phyloP scores from a whole-genome alignment of 495 filamentous ascomycete genomes.

The Aspergillus haitiensis region DNA sequence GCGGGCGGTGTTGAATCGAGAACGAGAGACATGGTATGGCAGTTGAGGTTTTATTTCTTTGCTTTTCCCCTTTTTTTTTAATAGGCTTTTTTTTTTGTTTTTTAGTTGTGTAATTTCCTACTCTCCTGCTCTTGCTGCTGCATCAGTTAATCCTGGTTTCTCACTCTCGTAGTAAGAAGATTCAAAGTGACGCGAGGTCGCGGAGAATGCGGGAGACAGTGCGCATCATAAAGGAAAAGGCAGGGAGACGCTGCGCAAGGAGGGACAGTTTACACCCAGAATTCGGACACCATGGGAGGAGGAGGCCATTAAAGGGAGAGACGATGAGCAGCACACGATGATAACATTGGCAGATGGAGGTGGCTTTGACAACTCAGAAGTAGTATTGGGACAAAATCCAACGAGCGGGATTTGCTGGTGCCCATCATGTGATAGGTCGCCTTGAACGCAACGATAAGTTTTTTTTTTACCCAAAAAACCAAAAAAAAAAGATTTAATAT shows the following conservation, averaged over 20 bases:
- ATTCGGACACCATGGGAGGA: conserved; percentile 30
- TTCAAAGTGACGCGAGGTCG: conserved; percentile 37
- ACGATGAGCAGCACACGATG: conserved; percentile 12
- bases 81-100: neutral
- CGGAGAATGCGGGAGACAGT: conserved; percentile 33
- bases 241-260: conserved; percentile 25
- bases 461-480: neutral
- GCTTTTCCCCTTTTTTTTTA: conserved; percentile 6
- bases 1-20: conserved; percentile 19
- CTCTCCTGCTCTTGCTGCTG: neutral
- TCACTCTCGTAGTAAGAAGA: conserved; percentile 2
- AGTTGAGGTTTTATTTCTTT: neutral
- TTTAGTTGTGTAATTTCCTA: neutral
- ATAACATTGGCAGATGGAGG: conserved; percentile 4
- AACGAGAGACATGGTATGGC: conserved; percentile 14
- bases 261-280: conserved; percentile 30
- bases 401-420: conserved; percentile 21
- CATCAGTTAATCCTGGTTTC: neutral
- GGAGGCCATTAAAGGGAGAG: conserved; percentile 37
- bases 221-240: conserved; percentile 40
- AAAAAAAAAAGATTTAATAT: too few relatives aligned
- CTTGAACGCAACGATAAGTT: conserved; percentile 8
- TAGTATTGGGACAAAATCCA: conserved; percentile 25
- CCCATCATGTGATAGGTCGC: conserved; percentile 33
- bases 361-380: conserved; percentile 27